phyloP scores from a whole-genome alignment of 2,329 filamentous ascomycete genomes.

The Cyanodermella asteris region DNA sequence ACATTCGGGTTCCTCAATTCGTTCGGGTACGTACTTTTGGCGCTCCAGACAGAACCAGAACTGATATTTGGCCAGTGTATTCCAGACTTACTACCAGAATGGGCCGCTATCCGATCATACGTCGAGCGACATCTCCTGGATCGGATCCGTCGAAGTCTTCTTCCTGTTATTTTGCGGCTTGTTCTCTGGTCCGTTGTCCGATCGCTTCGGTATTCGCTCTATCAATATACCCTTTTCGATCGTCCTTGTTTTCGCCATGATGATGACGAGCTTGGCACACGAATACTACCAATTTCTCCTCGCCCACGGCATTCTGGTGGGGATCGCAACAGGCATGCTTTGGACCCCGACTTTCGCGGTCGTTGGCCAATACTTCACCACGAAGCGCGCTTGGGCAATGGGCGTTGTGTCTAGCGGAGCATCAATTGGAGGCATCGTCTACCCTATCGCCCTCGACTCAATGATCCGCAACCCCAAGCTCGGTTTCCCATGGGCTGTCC shows the following conservation, averaged over 20 bases:
- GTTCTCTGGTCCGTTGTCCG: slow-evolving; percentile 30
- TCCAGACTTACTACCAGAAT: slow-evolving; percentile 16
- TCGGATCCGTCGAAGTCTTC: slow-evolving; percentile 27
- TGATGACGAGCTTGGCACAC: slow-evolving; percentile 29
- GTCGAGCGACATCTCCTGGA: slow-evolving; percentile 28
- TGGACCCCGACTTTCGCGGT: slow-evolving; percentile 44
- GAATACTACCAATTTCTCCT: slow-evolving; percentile 32
- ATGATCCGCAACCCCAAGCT: slow-evolving; percentile 14
- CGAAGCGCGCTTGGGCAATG: slow-evolving; percentile 33
- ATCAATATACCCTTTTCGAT: slow-evolving; percentile 23
- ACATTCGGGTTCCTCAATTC: slow-evolving; percentile 12
- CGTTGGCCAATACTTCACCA: slow-evolving; percentile 43
- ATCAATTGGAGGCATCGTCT: slow-evolving; percentile 17
- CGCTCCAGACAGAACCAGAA: too few species aligned
- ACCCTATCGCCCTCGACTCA: slow-evolving; percentile 10
- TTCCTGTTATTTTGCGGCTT: slow-evolving; percentile 27
- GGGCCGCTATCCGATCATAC: slow-evolving; percentile 10
- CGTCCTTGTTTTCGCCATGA: slow-evolving; percentile 27
- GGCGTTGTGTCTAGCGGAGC: slow-evolving; percentile 38
- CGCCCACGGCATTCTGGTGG: slow-evolving; percentile 29
- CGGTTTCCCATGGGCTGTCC: slow-evolving; percentile 4
- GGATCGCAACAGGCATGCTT: slow-evolving; percentile 35
- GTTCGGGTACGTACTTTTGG: too few species aligned
- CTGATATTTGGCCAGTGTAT: too few species aligned
- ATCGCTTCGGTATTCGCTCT: slow-evolving; percentile 26